phyloP scores from a whole-genome alignment of 345 rosid genomes.

The Brassica cretica region DNA sequence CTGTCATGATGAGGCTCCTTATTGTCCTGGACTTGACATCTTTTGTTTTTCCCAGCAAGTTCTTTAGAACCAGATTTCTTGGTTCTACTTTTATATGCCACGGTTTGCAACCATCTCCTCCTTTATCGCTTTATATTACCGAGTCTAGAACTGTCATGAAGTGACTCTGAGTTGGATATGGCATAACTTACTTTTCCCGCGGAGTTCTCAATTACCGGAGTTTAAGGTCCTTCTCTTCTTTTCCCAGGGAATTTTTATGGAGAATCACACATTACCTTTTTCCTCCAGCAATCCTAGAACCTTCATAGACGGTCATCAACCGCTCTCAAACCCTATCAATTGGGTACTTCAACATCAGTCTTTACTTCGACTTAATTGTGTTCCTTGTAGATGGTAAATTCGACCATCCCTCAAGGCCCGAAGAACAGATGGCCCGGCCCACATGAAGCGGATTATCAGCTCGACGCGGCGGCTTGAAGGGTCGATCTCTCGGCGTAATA shows the following conservation, averaged over 20 bases:
- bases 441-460: too few species aligned
- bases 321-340: too few species aligned
- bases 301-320: too few species aligned
- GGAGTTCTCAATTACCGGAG: not conserved
- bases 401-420: too few species aligned
- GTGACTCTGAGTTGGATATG: not conserved
- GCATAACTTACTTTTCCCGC: not conserved
- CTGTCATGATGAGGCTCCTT: not conserved
- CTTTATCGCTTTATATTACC: not conserved
- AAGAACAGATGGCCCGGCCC: too few species aligned
- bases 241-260: not conserved
- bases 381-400: too few species aligned
- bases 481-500: too few species aligned
- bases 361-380: too few species aligned
- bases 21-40: not conserved
- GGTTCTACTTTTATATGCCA: not conserved
- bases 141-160: not conserved
- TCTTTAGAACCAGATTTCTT: not conserved
- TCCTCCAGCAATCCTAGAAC: too few species aligned
- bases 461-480: too few species aligned
- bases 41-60: not conserved
- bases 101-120: not conserved
- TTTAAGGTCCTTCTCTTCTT: not conserved
- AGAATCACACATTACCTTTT: too few species aligned
- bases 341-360: too few species aligned